Percentiles rank a stretch among this genome's conserved stretches.
These are phyloP conservation scores for Leccinum truebloodii DNA, from an alignment of 768 basidiomycete species.

Conservation along the genomic window DNA sequence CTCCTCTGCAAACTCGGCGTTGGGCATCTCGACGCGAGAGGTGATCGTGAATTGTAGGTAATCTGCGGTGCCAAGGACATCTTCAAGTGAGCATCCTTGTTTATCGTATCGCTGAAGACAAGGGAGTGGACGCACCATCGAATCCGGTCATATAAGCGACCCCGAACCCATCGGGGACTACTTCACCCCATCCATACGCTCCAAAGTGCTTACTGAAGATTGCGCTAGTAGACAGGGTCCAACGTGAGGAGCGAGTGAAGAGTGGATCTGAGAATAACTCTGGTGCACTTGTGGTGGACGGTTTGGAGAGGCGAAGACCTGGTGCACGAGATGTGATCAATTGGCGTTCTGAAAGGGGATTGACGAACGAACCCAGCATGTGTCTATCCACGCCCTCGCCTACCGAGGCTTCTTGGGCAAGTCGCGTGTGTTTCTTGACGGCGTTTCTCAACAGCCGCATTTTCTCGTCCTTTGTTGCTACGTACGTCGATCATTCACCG, in stretches of 20 bases:
- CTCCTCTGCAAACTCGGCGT: slow-evolving; percentile 70
- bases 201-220: slow-evolving; percentile 84
- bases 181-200: slow-evolving; percentile 94
- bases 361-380: slow-evolving; percentile 62
- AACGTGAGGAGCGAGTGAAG: slow-evolving; percentile 68
- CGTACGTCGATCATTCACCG: not conserved
- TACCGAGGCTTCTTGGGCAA: slow-evolving; percentile 65
- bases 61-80: slow-evolving; percentile 42
- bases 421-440: slow-evolving; percentile 58
- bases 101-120: not conserved
- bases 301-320: slow-evolving; percentile 74
- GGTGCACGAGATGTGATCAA: not conserved
- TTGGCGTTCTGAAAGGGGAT: not conserved
- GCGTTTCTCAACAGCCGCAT: slow-evolving; percentile 60
- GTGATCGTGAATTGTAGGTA: slow-evolving; percentile 86
- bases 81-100: slow-evolving; percentile 5
- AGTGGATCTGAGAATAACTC: slow-evolving; percentile 77
- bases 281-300: slow-evolving; percentile 63
- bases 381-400: slow-evolving; percentile 87
- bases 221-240: slow-evolving; percentile 90
- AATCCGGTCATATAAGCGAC: slow-evolving; percentile 94
- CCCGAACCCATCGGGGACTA: slow-evolving; percentile 92
- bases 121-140: slow-evolving; percentile 49
- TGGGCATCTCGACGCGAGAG: slow-evolving; percentile 82
- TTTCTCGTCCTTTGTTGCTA: slow-evolving; percentile 40